Base-by-base conservation (phyloP, 495 filamentous ascomycete species). In the Geopyxis carbonaria region DNA sequence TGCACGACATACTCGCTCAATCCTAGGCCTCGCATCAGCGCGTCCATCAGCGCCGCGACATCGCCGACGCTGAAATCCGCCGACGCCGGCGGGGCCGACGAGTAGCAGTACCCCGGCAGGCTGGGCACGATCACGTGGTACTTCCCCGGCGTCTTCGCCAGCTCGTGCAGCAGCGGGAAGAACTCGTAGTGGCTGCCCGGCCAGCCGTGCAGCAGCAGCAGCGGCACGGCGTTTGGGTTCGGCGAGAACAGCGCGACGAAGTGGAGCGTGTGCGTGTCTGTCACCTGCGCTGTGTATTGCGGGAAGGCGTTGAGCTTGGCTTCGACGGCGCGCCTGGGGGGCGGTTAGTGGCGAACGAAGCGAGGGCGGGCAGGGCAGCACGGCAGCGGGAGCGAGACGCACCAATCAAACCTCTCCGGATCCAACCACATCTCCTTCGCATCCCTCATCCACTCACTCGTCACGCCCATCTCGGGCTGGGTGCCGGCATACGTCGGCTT, bases 71-170 rank as follows among this genome's bases (percentile, higher is more conserved):
- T 53, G 38, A 69, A 69, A 39, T 78, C 58, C 4, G 47, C 51
- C 32, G 70, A 59, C 5, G 70, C 34, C 0, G 68, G 66, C 8
- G 65, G 62, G 0, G 62, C 56, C 5, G 64, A 64, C 0, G 74
- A 78, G 34, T 75, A 70, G 1, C 63, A 60, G 44, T 71, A 81
- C 4, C 72, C 76, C 0, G 76, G 73, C 5, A 78, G 53, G 0
- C 68, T 74, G 0, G 77, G 76, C 0, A 77, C 66, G 39, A 81
- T 66, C 39, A 81, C 43, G 40, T 80, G 73, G 50, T 73, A 81
- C 0, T 75, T 73, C 0, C 72, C 64, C 0, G 60, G 63, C 8
- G 46, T 40, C 16, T 35, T 38, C 24, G 51, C 50, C 13, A 78
- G 55, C 5, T 67, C 42, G 1, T 50, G 32, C 19, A 68, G 36